Evolutionary conservation across 345 rosid species (phyloP).

Genomic region (Isatis tinctoria): DNA sequence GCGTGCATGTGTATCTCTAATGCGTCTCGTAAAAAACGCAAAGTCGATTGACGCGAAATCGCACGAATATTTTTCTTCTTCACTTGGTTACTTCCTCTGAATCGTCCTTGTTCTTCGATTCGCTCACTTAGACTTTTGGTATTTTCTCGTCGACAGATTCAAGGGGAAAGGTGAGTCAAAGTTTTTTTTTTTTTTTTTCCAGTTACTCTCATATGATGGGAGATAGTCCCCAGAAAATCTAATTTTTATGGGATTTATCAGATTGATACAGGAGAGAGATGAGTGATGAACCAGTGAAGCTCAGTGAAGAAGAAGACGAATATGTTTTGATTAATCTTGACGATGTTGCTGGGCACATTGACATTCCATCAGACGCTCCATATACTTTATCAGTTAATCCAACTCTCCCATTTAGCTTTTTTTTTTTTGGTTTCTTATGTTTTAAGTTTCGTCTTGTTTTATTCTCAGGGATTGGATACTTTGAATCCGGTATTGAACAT

Average conservation of each 20-base stretch:
- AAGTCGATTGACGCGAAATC: background rate
- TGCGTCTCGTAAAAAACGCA: background rate
- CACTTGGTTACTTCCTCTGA: background rate
- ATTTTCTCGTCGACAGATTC: background rate
- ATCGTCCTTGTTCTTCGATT: background rate
- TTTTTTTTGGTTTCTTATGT: background rate
- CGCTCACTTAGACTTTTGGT: background rate
- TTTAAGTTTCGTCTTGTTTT: background rate
- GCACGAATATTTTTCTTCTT: background rate
- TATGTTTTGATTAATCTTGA: conserved; percentile 57
- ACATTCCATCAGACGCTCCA: conserved; percentile 45
- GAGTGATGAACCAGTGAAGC: conserved; percentile 12
- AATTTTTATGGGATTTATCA: too few relatives aligned
- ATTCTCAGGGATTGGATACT: conserved; percentile 56
- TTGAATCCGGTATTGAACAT: conserved; percentile 49
- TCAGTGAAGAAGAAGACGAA: conserved; percentile 26
- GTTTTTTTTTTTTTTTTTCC: too few relatives aligned
- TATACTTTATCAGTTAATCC: conserved; percentile 46
- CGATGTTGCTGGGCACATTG: conserved; percentile 43
- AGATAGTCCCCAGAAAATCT: too few relatives aligned
- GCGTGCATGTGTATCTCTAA: background rate
- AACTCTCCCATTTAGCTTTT: background rate
- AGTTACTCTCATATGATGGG: too few relatives aligned
- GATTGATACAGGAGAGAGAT: too few relatives aligned
- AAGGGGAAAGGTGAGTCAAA: background rate